phyloP scores from a whole-genome alignment of 805 yeast species.

The Hanseniaspora valbyensis region DNA sequence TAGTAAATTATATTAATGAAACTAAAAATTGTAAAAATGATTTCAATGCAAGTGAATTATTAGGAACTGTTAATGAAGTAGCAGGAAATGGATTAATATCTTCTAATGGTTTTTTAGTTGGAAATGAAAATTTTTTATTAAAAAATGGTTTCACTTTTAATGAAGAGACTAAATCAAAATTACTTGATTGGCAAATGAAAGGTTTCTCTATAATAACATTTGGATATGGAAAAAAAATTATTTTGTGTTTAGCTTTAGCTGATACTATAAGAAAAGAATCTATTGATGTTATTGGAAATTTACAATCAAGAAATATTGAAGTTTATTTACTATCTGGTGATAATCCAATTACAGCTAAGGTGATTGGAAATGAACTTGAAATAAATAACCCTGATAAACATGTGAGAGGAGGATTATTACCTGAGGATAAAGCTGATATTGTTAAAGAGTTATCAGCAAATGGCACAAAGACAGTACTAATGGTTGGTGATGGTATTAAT shows the following conservation, averaged over 20 bases:
- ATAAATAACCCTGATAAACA: slow-evolving; percentile 31
- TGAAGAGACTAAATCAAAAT: slow-evolving; percentile 27
- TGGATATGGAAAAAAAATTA: slow-evolving; percentile 33
- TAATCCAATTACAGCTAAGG: slow-evolving; percentile 52
- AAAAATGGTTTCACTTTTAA: slow-evolving; percentile 37
- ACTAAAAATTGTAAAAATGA: slow-evolving; percentile 7
- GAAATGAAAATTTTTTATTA: slow-evolving; percentile 49
- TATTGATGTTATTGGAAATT: slow-evolving; percentile 35
- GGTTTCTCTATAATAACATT: slow-evolving; percentile 55
- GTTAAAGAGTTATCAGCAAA: slow-evolving; percentile 37
- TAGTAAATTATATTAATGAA: slow-evolving; percentile 33
- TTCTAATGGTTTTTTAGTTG: slow-evolving; percentile 34
- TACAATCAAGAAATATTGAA: slow-evolving; percentile 36
- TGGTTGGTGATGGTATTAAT: slow-evolving; percentile 79
- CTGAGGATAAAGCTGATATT: slow-evolving; percentile 57
- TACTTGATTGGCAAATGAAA: slow-evolving; percentile 47
- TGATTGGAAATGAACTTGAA: slow-evolving; percentile 55
- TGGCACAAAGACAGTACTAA: slow-evolving; percentile 33
- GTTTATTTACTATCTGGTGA: slow-evolving; percentile 77
- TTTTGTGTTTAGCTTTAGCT: slow-evolving; percentile 46
- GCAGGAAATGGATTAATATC: slow-evolving; percentile 47
- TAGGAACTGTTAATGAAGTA: slow-evolving; percentile 30
- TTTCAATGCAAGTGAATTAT: background rate
- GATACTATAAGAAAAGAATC: slow-evolving; percentile 55
- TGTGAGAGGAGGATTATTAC: slow-evolving; percentile 61